Evolutionary conservation across 306 rosid genomes (phyloP).

Genomic region (Sechiopsis laciniata): DNA sequence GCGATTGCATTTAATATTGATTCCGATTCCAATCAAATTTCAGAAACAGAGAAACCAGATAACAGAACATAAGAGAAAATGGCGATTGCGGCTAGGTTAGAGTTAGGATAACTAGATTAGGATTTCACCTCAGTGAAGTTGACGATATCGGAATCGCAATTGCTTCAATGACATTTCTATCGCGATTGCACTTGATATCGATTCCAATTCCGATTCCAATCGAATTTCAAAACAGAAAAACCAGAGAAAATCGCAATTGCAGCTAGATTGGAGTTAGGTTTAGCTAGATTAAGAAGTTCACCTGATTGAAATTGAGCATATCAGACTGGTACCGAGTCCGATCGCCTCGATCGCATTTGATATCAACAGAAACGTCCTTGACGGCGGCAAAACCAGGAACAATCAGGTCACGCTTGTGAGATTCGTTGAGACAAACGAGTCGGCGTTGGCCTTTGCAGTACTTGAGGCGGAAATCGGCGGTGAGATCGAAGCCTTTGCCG

Average conservation of each 20-base stretch:
- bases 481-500: slow-evolving; percentile 86
- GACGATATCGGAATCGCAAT: too few species aligned
- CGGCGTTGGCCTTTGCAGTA: slow-evolving; percentile 68
- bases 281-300: slow-evolving; percentile 2
- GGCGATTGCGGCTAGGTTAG: neutral
- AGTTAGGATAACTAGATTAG: too few species aligned
- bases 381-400: slow-evolving; percentile 57
- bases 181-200: neutral
- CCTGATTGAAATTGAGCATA: slow-evolving; percentile 59
- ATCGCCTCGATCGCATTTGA: slow-evolving; percentile 86
- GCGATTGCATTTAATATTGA: neutral
- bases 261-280: too few species aligned
- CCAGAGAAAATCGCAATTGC: neutral
- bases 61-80: neutral
- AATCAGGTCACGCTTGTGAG: slow-evolving; percentile 27
- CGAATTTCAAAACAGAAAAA: neutral
- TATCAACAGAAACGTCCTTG: slow-evolving; percentile 48
- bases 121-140: too few species aligned
- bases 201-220: neutral
- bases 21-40: neutral
- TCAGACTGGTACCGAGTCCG: slow-evolving; percentile 66
- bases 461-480: slow-evolving; percentile 75
- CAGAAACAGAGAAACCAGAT: neutral
- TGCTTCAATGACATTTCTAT: too few species aligned
- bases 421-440: slow-evolving; percentile 49